Percentiles rank a stretch among this genome's conserved stretches.
These are phyloP conservation scores for Diaporthe longicolla DNA, from an alignment of 2,329 filamentous ascomycete genomes.

Conservation along the genomic window DNA sequence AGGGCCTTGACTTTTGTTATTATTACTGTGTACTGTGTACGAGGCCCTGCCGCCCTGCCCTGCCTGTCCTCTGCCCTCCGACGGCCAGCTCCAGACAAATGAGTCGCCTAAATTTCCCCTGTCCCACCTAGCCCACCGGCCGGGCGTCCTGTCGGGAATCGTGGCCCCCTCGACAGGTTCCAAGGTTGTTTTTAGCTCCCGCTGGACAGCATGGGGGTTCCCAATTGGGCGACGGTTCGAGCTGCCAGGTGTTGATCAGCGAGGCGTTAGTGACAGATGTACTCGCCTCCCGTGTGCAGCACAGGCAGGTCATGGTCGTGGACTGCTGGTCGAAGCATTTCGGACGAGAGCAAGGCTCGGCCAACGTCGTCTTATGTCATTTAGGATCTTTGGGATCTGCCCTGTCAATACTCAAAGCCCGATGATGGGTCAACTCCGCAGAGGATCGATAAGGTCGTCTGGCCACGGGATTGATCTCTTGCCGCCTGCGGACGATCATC, in stretches of 20 bases:
- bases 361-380: slow-evolving; percentile 36
- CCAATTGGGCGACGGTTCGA: slow-evolving; percentile 31
- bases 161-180: slow-evolving; percentile 45
- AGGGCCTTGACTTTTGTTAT: slow-evolving; percentile 14
- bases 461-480: background rate
- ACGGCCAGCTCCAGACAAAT: slow-evolving; percentile 33
- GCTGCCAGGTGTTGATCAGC: slow-evolving; percentile 24
- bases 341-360: background rate
- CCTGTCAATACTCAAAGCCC: background rate
- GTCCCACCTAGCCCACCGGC: slow-evolving; percentile 37
- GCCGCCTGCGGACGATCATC: background rate
- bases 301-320: background rate
- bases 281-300: background rate
- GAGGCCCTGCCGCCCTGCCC: slow-evolving; percentile 15
- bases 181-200: slow-evolving; percentile 49
- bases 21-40: slow-evolving; percentile 25
- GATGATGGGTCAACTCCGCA: slow-evolving; percentile 28
- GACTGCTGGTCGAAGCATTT: background rate
- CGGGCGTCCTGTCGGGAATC: slow-evolving; percentile 31
- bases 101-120: slow-evolving; percentile 41
- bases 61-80: background rate
- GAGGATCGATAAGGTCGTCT: slow-evolving; percentile 33
- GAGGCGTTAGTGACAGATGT: slow-evolving; percentile 35
- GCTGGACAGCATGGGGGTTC: slow-evolving; percentile 38
- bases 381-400: slow-evolving; percentile 13